Evolutionary conservation across 805 yeast species (phyloP).

Genomic region (Saccharomycopsis sp.): DNA sequence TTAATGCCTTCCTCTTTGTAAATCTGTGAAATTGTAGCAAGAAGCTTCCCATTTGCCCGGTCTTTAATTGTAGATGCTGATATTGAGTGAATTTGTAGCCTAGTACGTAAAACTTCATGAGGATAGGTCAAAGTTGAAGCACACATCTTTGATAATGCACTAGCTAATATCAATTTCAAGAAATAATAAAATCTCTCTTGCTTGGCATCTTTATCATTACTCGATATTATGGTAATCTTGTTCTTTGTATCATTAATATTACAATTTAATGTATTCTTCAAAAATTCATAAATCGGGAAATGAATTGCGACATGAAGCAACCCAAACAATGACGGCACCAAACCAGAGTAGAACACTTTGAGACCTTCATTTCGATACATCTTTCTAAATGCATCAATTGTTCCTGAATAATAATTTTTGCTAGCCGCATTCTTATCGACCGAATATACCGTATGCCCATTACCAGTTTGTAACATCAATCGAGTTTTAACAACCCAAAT

Average conservation of each 20-base stretch:
- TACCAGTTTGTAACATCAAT: constrained; percentile 74
- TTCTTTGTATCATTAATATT: constrained; percentile 23
- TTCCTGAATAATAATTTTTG: constrained; percentile 54
- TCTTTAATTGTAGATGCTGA: neutral
- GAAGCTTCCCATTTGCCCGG: neutral
- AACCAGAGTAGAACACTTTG: constrained; percentile 77
- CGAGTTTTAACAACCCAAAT: constrained; percentile 97
- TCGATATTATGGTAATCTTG: constrained; percentile 20
- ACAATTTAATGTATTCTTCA: constrained; percentile 49
- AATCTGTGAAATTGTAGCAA: constrained; percentile 35
- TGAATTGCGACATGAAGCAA: constrained; percentile 91
- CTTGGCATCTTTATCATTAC: constrained; percentile 22
- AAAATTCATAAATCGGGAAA: constrained; percentile 84
- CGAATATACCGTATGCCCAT: constrained; percentile 33
- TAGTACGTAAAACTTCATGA: constrained; percentile 87
- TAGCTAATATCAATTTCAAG: constrained; percentile 50
- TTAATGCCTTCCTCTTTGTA: constrained; percentile 61
- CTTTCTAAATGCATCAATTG: constrained; percentile 73
- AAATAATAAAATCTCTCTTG: constrained; percentile 27
- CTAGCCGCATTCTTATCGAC: constrained; percentile 26
- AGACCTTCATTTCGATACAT: constrained; percentile 80
- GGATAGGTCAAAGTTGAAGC: constrained; percentile 91
- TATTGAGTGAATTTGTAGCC: constrained; percentile 60
- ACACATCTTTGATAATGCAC: constrained; percentile 76
- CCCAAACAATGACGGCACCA: constrained; percentile 86